Evolutionary conservation across 176 grass and related monocot genomes (phyloP), one percentile per base, ranked within the genome.

Genomic region (Oryza glumipatula): DNA sequence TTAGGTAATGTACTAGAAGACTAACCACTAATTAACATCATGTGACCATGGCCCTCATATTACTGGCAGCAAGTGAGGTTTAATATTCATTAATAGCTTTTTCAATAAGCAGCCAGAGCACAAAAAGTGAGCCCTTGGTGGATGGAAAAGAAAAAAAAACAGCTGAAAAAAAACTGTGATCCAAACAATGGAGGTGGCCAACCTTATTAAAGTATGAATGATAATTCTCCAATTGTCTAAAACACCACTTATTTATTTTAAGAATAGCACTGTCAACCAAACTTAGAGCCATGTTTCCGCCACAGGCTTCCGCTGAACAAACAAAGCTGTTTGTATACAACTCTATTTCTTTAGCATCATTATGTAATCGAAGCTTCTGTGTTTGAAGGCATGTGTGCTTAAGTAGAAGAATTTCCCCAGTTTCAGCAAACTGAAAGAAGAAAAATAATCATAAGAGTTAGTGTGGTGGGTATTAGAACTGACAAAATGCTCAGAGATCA

Each of bases 161-260:
- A 77, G 65, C 6, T 77, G 21, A 41, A 82, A 86, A 79, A 32
- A 30, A 19, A 70, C 17, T 83, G 17, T 3, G 41, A 26, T 73
- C 7, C 68, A 82, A 74, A 73, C 68, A 74, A 79, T 68, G 45
- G 26, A 73, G 48, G 28, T 77, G 60, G 45, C 83, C 54, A 76
- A 98, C 95, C 95, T 95, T 80, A 87, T 65, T 84, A 89, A 95
- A 98, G 86, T 91, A 67, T 67, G 87, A 70, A 75, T 98, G 95
- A 88, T 95, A 98, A 72, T 90, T 90, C 76, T 91, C 73, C 78
- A 98, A 81, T 81, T 98, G 92, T 70, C 76, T 84, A 44, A 3
- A 24, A 67, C 92, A 98, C 86, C 91, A 98, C 56, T 12, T 32
- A 45, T 80, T 84, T 79, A 98, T 88, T 87, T 91, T 93, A 71